Evolutionary conservation across 2,329 filamentous ascomycete species (phyloP).

Genomic region (Cladosporium sp.): DNA sequence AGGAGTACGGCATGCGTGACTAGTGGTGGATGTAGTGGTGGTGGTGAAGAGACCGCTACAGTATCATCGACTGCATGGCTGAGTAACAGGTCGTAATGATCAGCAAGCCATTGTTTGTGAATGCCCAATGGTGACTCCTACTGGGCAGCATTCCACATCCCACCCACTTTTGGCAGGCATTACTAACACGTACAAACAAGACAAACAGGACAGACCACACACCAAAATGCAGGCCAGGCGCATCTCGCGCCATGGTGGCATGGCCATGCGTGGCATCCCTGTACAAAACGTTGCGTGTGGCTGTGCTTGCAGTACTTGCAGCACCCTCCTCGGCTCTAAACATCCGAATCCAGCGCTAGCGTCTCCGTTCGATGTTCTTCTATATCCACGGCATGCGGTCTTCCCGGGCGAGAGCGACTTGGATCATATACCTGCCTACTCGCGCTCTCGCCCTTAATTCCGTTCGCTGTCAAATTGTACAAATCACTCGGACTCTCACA

Average conservation of each 20-base stretch:
- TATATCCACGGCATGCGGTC: slow-evolving; percentile 3
- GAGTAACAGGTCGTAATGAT: no score
- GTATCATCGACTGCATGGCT: no score
- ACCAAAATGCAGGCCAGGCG: slow-evolving; percentile 1
- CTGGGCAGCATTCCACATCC: no score
- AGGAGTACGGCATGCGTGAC: no score
- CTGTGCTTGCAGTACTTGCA: slow-evolving; percentile 3
- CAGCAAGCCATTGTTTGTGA: no score
- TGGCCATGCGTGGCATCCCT: slow-evolving; percentile 7
- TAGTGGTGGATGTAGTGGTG: no score
- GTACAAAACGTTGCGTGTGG: slow-evolving; percentile 11
- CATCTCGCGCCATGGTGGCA: background rate
- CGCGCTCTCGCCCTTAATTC: background rate
- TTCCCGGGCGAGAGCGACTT: slow-evolving; percentile 3
- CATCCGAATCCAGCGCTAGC: slow-evolving; percentile 9
- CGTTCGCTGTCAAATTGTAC: background rate
- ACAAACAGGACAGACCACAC: background rate
- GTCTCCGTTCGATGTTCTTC: background rate
- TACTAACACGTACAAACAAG: background rate
- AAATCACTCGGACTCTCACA: no score
- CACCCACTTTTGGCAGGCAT: no score
- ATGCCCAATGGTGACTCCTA: no score
- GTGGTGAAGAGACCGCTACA: no score
- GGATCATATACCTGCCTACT: background rate
- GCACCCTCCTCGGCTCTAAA: background rate